These are phyloP conservation scores for Salinomyces thailandicus DNA, from an alignment of 2,329 filamentous ascomycete species.

Conservation along the genomic window DNA sequence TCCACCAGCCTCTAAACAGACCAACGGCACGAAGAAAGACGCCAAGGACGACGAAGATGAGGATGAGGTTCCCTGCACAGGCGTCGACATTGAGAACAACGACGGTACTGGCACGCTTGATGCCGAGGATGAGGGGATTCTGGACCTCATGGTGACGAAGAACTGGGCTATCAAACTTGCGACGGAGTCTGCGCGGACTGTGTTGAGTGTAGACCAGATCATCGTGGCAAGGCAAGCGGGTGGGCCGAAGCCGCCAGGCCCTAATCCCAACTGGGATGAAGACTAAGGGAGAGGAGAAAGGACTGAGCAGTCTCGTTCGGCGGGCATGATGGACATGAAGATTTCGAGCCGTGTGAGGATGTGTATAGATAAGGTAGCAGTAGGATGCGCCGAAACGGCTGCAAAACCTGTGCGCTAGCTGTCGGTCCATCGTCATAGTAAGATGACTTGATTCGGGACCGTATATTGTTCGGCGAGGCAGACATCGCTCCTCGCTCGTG, in stretches of 20 bases:
- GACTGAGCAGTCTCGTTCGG: too few species aligned
- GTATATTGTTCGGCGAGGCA: too few species aligned
- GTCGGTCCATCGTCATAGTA: too few species aligned
- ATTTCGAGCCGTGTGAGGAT: too few species aligned
- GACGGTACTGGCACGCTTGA: slow-evolving; percentile 73
- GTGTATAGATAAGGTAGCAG: too few species aligned
- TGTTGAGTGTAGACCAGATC: slow-evolving; percentile 95
- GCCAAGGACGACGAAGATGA: slow-evolving; percentile 45
- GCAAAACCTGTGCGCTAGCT: too few species aligned
- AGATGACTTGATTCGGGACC: too few species aligned
- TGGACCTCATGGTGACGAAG: slow-evolving; percentile 87
- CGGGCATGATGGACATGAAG: too few species aligned
- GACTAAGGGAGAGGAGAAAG: too few species aligned
- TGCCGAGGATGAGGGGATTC: slow-evolving; percentile 74
- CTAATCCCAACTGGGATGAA: slow-evolving; percentile 71
- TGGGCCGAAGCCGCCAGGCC: slow-evolving; percentile 90
- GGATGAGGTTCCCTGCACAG: slow-evolving; percentile 77
- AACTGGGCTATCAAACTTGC: slow-evolving; percentile 95
- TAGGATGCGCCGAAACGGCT: too few species aligned
- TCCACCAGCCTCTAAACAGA: slow-evolving; percentile 3
- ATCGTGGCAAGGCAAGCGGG: slow-evolving; percentile 96
- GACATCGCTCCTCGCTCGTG: too few species aligned
- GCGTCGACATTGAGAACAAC: slow-evolving; percentile 87
- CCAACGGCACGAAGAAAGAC: slow-evolving; percentile 12
- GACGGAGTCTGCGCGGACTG: slow-evolving; percentile 85